Conservation (phyloP, 2,329 filamentous ascomycete species). For the Pseudocercospora eumusae region DNA sequence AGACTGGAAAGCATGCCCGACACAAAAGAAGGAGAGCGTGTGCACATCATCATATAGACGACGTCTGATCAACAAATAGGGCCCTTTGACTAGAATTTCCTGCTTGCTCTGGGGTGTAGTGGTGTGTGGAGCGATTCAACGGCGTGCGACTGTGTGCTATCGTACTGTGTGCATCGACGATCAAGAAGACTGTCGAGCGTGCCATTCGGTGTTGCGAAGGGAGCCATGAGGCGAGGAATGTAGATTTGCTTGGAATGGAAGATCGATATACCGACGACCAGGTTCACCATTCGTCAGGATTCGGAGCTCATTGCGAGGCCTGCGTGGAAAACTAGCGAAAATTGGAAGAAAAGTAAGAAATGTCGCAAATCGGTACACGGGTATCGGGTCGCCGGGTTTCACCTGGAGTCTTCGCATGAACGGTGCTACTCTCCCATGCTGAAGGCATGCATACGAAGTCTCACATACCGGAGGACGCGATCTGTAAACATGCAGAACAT, state of each 20-base stretch:
- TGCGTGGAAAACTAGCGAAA: not conserved
- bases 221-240: conserved; percentile 10
- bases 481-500: not conserved
- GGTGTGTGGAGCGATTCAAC: not conserved
- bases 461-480: conserved; percentile 3
- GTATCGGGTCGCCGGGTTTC: conserved; percentile 4
- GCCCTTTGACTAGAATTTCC: not conserved
- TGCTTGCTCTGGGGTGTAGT: not conserved
- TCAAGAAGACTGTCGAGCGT: not conserved
- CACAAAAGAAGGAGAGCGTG: not conserved
- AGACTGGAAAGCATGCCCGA: not conserved
- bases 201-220: not conserved
- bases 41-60: conserved; percentile 11
- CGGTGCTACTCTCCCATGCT: conserved; percentile 2
- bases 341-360: not conserved
- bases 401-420: conserved; percentile 5
- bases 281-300: conserved; percentile 12
- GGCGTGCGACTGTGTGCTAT: not conserved
- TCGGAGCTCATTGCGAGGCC: conserved; percentile 3
- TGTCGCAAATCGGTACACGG: conserved; percentile 7
- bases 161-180: conserved; percentile 3
- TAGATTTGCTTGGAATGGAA: conserved; percentile 13
- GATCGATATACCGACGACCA: conserved; percentile 10
- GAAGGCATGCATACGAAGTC: conserved; percentile 8
- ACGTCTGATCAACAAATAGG: conserved; percentile 6